Evolutionary conservation across 2,329 filamentous ascomycete genomes (phyloP), one percentile per base, ranked within the genome.

Genomic region (Colletotrichum musicola): DNA sequence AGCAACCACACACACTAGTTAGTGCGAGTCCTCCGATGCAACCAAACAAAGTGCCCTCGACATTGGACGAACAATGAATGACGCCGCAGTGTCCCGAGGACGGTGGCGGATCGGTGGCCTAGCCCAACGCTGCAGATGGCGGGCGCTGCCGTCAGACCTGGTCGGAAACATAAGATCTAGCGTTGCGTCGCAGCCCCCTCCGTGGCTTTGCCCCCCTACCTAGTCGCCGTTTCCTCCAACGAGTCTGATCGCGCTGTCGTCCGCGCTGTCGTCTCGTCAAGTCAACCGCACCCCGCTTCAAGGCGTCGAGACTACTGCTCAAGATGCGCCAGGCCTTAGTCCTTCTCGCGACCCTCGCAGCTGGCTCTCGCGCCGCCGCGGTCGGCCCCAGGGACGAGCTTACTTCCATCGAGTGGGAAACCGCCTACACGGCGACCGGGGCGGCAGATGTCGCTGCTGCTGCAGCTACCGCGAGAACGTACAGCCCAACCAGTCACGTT

Each of bases 401-500:
- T 38, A 62, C 55, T n/a, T 65, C 68, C 27, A 14, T 30, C 50
- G 76, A 67, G 16, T 81, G 79, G 79, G 79, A 79, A 72, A 80
- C 77, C 25, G 71, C 69, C 38, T 84, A 86, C 76, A 89, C 87
- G 16, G 84, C 86, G 3, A 89, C 87, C 4, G 81, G 78, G 27
- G 76, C 83, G 18, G 77, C 81, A 20, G 81, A 82, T 53, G 88
- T 91, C 7, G 82, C 83, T 5, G 84, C 84, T 18, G 88, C 88
- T 27, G 84, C 84, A 59, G 89, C 89, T 7, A 91, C 87, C 1
- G 89, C 89, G 12, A 83, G 84, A 75, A 89, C 89, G 1, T 79
- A 81, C 69, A 89, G 87, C 69, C 88, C 90, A 2, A 88, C 85
- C 38, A 90, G 85, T 76, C 77, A 89, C 74, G 89, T 94, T 59